Evolutionary conservation across 768 basidiomycete species (phyloP), one percentile per base, ranked within the genome.

Genomic region (Paxillus ammoniavirescens): DNA sequence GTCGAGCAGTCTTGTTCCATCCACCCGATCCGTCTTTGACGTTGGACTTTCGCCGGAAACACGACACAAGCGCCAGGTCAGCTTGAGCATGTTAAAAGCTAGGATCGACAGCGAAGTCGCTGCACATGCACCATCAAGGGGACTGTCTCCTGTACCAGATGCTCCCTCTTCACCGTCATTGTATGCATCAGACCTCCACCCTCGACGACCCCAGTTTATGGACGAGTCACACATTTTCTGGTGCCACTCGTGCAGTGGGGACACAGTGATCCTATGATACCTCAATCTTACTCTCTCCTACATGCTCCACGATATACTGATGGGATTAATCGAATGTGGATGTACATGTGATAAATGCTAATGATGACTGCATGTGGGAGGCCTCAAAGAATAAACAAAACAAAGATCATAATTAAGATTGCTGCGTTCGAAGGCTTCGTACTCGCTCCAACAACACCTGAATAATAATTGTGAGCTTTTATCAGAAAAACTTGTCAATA

Each of bases 141-240:
- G 78, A 13, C 71, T 84, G 49, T 86, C 85, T 36, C 81, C 81
- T 21, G 76, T 80, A 30, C 78, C 78, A 28, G 70, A 69, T 33
- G 33, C 57, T 0, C 3, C 40, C 17, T 31, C 28, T 15, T 28
- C 38, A 15, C 28, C 52, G 26, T 38, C 38, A 8, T 35, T 52
- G 18, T 36, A 47, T 40, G 33, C 55, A 26, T 61, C 61, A 0
- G 58, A 65, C 15, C 65, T 60, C 1, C 37, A 55, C 15, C 43
- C 62, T 1, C 58, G 57, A 42, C 82, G 86, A 48, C 78, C 87
- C 3, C 89, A 91, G 63, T 93, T 92, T 65, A 73, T 92, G 73
- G 91, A 93, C 62, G 91, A 93, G 60, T 84, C 90, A 26, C 91
- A 93, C 65, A 82, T 93, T 15, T 93, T 93, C 72, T 93, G 91